These are phyloP conservation scores for Fusarium begoniae DNA, from an alignment of 2,329 filamentous ascomycete genomes.

Conservation along the genomic window DNA sequence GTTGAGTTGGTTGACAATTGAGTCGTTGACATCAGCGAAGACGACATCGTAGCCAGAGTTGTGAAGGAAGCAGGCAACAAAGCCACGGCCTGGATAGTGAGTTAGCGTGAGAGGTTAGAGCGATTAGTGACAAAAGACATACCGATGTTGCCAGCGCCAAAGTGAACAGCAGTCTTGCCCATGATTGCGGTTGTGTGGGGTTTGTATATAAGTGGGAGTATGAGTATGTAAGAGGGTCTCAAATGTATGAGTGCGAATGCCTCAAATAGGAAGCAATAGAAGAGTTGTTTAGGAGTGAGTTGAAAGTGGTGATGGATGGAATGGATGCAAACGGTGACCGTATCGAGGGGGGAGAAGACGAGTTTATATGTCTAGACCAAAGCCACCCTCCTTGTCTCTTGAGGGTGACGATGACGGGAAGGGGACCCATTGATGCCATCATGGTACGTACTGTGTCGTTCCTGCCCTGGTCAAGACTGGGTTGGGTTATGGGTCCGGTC, in stretches of 20 bases:
- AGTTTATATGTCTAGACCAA: slow-evolving; percentile 37
- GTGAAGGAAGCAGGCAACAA: slow-evolving; percentile 91
- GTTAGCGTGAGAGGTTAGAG: slow-evolving; percentile 13
- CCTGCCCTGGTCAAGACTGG: not conserved
- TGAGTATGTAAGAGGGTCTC: not conserved
- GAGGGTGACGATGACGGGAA: slow-evolving; percentile 16
- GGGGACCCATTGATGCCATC: slow-evolving; percentile 22
- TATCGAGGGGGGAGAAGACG: slow-evolving; percentile 23
- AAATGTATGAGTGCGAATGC: not conserved
- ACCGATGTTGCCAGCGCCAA: slow-evolving; percentile 87
- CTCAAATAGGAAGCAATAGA: not conserved
- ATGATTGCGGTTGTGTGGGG: slow-evolving; percentile 47
- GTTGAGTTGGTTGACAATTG: slow-evolving; percentile 83
- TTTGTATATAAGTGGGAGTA: slow-evolving; percentile 12
- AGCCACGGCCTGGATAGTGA: slow-evolving; percentile 68
- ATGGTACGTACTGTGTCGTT: slow-evolving; percentile 20
- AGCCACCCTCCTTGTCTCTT: slow-evolving; percentile 14
- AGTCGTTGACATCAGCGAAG: slow-evolving; percentile 93
- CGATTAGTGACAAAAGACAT: slow-evolving; percentile 42
- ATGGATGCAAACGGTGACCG: slow-evolving; percentile 29
- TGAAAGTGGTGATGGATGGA: not conserved
- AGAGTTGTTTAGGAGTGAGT: not conserved
- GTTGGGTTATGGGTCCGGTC: not conserved
- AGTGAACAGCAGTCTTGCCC: slow-evolving; percentile 78
- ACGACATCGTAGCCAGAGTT: slow-evolving; percentile 95